Base-by-base conservation (phyloP, 192 early-diverging fungal species). In the Coemansia sp. region DNA sequence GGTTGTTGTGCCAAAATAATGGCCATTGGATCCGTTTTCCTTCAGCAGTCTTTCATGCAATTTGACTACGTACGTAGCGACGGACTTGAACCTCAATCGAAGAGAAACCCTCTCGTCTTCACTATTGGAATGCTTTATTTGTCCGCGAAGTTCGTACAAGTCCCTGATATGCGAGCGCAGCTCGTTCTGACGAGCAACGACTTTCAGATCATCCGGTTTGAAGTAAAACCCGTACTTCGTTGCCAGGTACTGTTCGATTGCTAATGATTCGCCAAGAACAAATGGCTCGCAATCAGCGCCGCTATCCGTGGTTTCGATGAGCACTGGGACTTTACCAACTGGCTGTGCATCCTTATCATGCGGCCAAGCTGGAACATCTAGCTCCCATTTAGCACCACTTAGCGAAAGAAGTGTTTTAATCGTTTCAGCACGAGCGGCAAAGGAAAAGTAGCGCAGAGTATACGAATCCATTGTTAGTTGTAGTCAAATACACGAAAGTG, bases 21-120 rank as follows among this genome's bases (percentile, higher is more conserved):
- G 84, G 0, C 85, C 82, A 25, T 79, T 86, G 22, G 67, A 62
- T 0, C 85, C 85, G 48, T 86, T 85, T 33, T 83, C 72, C 28
- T 52, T 52, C 56, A 85, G 53, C 13, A 77, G 48, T 27, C 69
- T 61, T 33, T 81, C 80, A 34, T 85, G 85, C 15, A 68, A 66
- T 2, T 31, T 36, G 54, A 83, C 55, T 0, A 71, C 42, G 30
- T 61, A 55, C 29, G 45, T 47, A 11, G 62, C 57, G 38, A 37
- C 29, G 6, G 37, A 33, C 33, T 62, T 40, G 62, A 72, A 65
- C 44, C 47, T 47, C 1, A 25, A 50, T 33, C 45, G 62, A 54
- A 29, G 25, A 4, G 23, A 59, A 22, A 57, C 57, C 57, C 61
- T 67, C 2, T 48, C 44, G 8, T 50, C 64, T 52, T 77, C 63